These are phyloP conservation scores for Nicotiana sylvestris DNA, from an alignment of 257 asterid species.

Conservation along the genomic window DNA sequence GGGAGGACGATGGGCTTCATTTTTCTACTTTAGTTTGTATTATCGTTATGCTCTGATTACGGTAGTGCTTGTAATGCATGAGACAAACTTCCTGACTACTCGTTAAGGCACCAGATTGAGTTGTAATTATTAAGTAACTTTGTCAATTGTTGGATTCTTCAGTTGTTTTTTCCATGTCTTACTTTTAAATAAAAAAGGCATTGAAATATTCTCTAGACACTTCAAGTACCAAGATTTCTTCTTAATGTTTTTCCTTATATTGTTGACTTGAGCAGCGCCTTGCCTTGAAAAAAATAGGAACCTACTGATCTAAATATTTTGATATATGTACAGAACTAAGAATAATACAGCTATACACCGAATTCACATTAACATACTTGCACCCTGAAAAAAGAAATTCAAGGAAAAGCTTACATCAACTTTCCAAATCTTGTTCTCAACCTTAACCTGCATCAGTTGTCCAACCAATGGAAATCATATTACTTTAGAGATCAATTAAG, in stretches of 20 bases:
- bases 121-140: no score
- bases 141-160: neutral
- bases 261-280: neutral
- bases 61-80: neutral
- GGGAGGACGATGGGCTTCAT: neutral
- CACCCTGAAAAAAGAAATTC: neutral
- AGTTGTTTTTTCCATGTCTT: neutral
- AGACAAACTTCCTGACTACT: neutral
- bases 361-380: neutral
- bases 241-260: neutral
- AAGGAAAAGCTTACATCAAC: slow-evolving; percentile 64
- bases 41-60: neutral
- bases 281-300: neutral
- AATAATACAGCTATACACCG: neutral
- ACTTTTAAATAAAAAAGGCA: neutral
- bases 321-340: neutral
- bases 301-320: neutral
- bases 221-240: neutral
- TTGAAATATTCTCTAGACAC: neutral
- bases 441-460: slow-evolving; percentile 67
- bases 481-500: slow-evolving; percentile 9
- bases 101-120: no score
- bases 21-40: neutral
- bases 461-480: neutral
- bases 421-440: slow-evolving; percentile 90